These are phyloP conservation scores for Truncatella angustata DNA, from an alignment of 2,329 filamentous ascomycete species.

Conservation along the genomic window DNA sequence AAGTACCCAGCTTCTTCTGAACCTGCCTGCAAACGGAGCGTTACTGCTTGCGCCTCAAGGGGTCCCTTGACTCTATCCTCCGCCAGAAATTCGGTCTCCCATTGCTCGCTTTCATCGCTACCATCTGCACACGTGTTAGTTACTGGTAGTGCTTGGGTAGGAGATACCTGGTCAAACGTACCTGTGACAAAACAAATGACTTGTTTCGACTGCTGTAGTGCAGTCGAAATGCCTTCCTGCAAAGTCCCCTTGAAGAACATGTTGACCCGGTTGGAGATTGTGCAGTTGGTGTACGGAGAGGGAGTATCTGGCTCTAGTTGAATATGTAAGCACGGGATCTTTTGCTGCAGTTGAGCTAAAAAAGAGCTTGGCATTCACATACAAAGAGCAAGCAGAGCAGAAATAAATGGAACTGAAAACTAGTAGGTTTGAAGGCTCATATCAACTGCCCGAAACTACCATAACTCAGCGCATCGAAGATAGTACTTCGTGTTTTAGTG, in stretches of 20 bases:
- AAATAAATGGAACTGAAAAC: no score
- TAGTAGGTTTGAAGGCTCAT: no score
- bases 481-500: no score
- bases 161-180: conserved; percentile 35
- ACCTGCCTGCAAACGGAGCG: conserved; percentile 68
- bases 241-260: conserved; percentile 85
- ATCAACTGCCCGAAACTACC: no score
- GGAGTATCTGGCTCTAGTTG: no score
- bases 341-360: no score
- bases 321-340: no score
- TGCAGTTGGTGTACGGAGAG: no score
- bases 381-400: no score
- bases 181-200: conserved; percentile 84
- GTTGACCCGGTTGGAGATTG: no score
- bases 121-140: conserved; percentile 53
- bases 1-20: conserved; percentile 81
- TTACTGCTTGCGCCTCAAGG: conserved; percentile 62
- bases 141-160: background rate
- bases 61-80: conserved; percentile 55
- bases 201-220: conserved; percentile 71
- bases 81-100: conserved; percentile 69
- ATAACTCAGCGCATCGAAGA: no score
- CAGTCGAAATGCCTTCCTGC: conserved; percentile 75
- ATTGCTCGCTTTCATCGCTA: conserved; percentile 63
- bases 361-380: no score